Evolutionary conservation across 2,329 filamentous ascomycete genomes (phyloP).

Genomic region (Lasiodiplodia sp.): DNA sequence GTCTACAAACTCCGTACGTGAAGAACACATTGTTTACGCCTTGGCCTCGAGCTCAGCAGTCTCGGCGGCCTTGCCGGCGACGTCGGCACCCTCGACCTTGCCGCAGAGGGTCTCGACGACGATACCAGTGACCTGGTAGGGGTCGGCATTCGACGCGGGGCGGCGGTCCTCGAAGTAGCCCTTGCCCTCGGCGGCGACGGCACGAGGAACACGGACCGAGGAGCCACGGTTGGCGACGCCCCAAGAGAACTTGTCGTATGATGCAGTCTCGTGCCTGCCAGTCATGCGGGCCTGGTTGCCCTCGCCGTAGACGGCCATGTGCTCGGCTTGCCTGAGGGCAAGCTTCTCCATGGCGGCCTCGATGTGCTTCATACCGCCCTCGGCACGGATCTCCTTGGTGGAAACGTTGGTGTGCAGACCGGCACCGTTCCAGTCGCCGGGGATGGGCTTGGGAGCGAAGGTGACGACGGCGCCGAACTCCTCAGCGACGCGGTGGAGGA

Average conservation of each 20-base stretch:
- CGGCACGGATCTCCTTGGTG: constrained; percentile 83
- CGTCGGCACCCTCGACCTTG: constrained; percentile 57
- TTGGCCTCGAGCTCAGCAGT: constrained; percentile 33
- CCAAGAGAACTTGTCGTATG: constrained; percentile 91
- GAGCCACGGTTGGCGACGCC: constrained; percentile 96
- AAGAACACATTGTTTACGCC: constrained; percentile 5
- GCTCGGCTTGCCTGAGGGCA: constrained; percentile 57
- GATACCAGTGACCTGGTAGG: constrained; percentile 84
- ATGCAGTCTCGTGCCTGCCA: constrained; percentile 91
- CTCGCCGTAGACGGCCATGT: constrained; percentile 91
- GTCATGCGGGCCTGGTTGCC: constrained; percentile 95
- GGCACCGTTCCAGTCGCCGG: constrained; percentile 96
- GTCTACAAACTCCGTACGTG: constrained; percentile 13
- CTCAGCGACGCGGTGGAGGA: constrained; percentile 89
- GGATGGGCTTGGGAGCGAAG: constrained; percentile 93
- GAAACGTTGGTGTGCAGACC: constrained; percentile 96
- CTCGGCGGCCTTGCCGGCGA: constrained; percentile 50
- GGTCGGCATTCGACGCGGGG: constrained; percentile 82
- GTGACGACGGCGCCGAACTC: constrained; percentile 97
- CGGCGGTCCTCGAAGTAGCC: constrained; percentile 84
- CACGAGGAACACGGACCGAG: constrained; percentile 89
- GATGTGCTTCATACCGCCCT: constrained; percentile 95
- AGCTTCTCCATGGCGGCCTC: constrained; percentile 73
- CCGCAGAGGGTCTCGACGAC: constrained; percentile 73
- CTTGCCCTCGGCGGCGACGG: constrained; percentile 84